A percentile compares a stretch with the other conserved stretches of the same genome.
Evolutionary conservation across 2,329 filamentous ascomycete genomes (phyloP).

Genomic region (Calonectria montana): DNA sequence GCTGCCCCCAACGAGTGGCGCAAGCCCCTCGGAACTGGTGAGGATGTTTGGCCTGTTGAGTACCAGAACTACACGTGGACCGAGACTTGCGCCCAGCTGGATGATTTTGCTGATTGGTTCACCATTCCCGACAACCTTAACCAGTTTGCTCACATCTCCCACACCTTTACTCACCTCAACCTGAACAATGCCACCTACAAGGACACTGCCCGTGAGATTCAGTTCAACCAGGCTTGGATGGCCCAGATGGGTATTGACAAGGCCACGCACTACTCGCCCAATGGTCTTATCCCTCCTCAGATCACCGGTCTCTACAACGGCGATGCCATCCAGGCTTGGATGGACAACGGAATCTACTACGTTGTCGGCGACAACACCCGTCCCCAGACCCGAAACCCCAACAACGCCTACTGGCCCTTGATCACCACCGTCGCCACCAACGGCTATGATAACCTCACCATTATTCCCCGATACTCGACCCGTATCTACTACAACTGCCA

Average conservation of each 20-base stretch:
- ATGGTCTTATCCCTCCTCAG: slow-evolving; percentile 30
- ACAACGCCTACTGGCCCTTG: slow-evolving; percentile 31
- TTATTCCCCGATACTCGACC: slow-evolving; percentile 30
- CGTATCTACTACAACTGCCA: slow-evolving; percentile 36
- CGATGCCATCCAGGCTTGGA: slow-evolving; percentile 31
- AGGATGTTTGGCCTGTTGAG: slow-evolving; percentile 20
- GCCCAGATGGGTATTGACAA: slow-evolving; percentile 32
- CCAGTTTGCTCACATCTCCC: slow-evolving; percentile 31
- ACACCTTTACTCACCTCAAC: slow-evolving; percentile 32
- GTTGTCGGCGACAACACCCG: slow-evolving; percentile 35
- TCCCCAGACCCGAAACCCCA: slow-evolving; percentile 5
- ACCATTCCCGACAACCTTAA: slow-evolving; percentile 27
- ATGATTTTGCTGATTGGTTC: slow-evolving; percentile 33
- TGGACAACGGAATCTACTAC: slow-evolving; percentile 28
- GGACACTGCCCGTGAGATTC: slow-evolving; percentile 30
- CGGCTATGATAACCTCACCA: slow-evolving; percentile 25
- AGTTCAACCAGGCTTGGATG: slow-evolving; percentile 35
- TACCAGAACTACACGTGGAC: slow-evolving; percentile 26
- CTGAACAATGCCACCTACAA: slow-evolving; percentile 34
- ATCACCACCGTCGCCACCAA: slow-evolving; percentile 30
- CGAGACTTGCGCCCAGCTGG: slow-evolving; percentile 25
- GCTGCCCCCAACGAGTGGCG: slow-evolving; percentile 24
- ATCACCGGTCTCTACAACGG: slow-evolving; percentile 33
- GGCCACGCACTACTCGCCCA: slow-evolving; percentile 23
- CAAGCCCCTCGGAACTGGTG: background rate